Evolutionary conservation across 1,284 basidiomycete species (phyloP), one percentile per base, ranked within the genome.

Genomic region (Tetrapyrgos nigripes): DNA sequence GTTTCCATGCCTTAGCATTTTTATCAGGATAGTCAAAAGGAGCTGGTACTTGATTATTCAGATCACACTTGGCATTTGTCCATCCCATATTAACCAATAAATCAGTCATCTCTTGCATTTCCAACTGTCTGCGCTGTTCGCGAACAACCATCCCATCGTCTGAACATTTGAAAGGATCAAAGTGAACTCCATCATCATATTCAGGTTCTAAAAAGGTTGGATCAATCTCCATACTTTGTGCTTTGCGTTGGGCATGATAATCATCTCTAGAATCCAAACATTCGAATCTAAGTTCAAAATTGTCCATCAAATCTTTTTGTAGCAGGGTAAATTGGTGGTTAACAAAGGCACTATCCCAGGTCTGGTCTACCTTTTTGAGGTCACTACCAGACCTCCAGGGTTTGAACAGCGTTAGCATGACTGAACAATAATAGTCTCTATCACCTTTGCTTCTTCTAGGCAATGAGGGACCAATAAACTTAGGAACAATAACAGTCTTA

Each of bases 201-300:
- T 40, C 17, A 40, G 17, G 37, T 40, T 17, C 4, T 14, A 8
- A 14, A 4, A 17, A 11, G 19, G 5, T 40, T 17, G 4, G 17
- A 40, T 8, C 37, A 17, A 40, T n/a, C 17, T n/a, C 37, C 19
- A 40, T n/a, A 17, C 19, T 40, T 40, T n/a, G 37, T 2, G 29
- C 50, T 48, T 62, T 63, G 47, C 63, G 24, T 48, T 65, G 55
- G 27, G 62, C 62, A 9, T 48, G 13, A 29, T 57, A 64, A 46
- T 70, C 66, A 62, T 71, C 64, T 1, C 62, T 49, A 13, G 68
- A 64, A 60, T 71, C 68, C 2, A 63, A 52, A 57, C 70, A 72
- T 45, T 71, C 67, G 57, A 72, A 73, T 48, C 50, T 21, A 1
- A 72, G 33, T 46, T 68, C 66, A 44, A 69, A 66, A 33, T 69